phyloP scores from a whole-genome alignment of 1,284 basidiomycete genomes.

The Rhodotorula glutinis region DNA sequence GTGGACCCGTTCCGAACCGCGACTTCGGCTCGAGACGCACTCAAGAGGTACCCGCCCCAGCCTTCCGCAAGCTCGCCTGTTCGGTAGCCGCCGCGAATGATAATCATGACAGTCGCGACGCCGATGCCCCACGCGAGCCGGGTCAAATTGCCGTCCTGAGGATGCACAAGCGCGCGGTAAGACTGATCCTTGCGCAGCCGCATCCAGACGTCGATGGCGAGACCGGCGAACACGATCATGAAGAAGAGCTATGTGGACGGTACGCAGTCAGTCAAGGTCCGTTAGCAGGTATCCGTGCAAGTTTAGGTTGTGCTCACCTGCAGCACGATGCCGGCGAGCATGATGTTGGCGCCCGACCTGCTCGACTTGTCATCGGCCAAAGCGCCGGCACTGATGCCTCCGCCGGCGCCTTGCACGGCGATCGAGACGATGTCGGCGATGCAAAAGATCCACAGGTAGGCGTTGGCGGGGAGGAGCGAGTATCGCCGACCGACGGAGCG shows the following conservation, averaged over 20 bases:
- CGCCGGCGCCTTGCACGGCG: conserved; percentile 35
- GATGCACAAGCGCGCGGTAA: background rate
- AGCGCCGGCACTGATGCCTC: conserved; percentile 25
- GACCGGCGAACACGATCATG: conserved; percentile 28
- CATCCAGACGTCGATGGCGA: conserved; percentile 20
- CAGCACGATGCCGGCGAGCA: conserved; percentile 29
- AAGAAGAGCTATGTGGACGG: background rate
- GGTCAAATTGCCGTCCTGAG: background rate
- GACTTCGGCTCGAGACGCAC: background rate
- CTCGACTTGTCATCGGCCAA: conserved; percentile 11
- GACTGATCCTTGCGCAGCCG: conserved; percentile 5
- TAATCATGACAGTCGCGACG: conserved; percentile 21
- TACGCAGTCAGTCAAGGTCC: too few species aligned
- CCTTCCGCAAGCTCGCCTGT: conserved; percentile 28
- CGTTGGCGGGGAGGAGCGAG: conserved; percentile 10
- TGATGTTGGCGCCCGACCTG: conserved; percentile 24
- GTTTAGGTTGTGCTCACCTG: conserved; percentile 10
- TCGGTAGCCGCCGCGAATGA: conserved; percentile 34
- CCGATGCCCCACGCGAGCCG: conserved; percentile 12
- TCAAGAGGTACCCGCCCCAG: conserved; percentile 26
- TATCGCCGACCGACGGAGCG: conserved; percentile 17
- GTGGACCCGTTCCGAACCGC: too few species aligned
- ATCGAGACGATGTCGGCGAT: conserved; percentile 27
- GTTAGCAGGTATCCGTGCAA: too few species aligned
- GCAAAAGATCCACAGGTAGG: conserved; percentile 31